These are phyloP conservation scores for Aaosphaeria arxii DNA, from an alignment of 2,329 filamentous ascomycete genomes.

Conservation along the genomic window DNA sequence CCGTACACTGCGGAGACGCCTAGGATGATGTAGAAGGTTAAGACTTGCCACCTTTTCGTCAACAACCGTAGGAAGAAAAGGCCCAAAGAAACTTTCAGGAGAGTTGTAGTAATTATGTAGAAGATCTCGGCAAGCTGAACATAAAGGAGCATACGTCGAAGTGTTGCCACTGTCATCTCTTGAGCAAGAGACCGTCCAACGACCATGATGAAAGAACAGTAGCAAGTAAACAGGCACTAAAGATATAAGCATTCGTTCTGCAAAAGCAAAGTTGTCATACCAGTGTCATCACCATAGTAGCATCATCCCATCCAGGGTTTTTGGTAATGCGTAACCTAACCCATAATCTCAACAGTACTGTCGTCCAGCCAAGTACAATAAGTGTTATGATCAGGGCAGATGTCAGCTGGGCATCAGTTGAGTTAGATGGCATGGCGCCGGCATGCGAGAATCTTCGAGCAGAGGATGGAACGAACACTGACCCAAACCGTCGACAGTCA, in stretches of 20 bases:
- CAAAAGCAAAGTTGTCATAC: slow-evolving; percentile 10
- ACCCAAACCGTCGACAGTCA: no score
- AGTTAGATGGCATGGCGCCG: neutral
- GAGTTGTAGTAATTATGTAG: slow-evolving; percentile 50
- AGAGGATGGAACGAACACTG: no score
- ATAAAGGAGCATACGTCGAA: slow-evolving; percentile 17
- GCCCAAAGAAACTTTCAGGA: slow-evolving; percentile 43
- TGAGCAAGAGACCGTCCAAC: slow-evolving; percentile 10
- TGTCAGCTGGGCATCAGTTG: slow-evolving; percentile 5
- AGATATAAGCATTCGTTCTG: neutral
- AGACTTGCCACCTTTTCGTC: slow-evolving; percentile 28
- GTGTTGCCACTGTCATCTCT: slow-evolving; percentile 10
- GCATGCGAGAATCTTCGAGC: neutral
- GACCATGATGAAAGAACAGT: slow-evolving; percentile 22
- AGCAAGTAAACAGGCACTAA: slow-evolving; percentile 23
- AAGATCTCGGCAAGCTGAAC: slow-evolving; percentile 45
- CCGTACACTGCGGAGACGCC: slow-evolving; percentile 22
- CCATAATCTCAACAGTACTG: slow-evolving; percentile 31
- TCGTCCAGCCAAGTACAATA: slow-evolving; percentile 22
- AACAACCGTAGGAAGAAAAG: slow-evolving; percentile 36
- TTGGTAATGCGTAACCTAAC: slow-evolving; percentile 31
- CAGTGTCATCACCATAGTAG: slow-evolving; percentile 26
- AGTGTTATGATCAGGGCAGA: slow-evolving; percentile 22
- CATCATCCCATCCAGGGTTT: slow-evolving; percentile 33
- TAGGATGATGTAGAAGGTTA: slow-evolving; percentile 22